These are phyloP conservation scores for Nemania abortiva DNA, from an alignment of 2,329 filamentous ascomycete genomes.

Conservation along the genomic window DNA sequence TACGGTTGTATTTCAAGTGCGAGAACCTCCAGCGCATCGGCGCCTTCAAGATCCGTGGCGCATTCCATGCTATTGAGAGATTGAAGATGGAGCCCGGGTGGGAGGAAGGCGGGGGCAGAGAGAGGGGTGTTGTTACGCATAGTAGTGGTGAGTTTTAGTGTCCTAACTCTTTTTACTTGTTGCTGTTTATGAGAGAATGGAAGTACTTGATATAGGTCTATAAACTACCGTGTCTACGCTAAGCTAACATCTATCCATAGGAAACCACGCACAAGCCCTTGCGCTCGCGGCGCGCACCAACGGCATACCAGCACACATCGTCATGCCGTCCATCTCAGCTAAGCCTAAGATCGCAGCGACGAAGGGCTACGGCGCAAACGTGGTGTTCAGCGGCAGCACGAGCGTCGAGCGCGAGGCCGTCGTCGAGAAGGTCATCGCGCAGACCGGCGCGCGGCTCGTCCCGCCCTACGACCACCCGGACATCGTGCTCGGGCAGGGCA, in stretches of 20 bases:
- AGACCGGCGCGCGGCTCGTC: constrained; percentile 82
- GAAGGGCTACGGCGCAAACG: constrained; percentile 77
- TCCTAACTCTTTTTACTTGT: not conserved
- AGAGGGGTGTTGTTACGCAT: constrained; percentile 86
- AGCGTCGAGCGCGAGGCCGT: constrained; percentile 83
- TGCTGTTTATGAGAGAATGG: no score
- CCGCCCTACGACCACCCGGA: constrained; percentile 94
- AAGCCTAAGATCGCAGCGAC: constrained; percentile 91
- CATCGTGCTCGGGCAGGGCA: constrained; percentile 95
- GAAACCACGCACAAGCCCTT: constrained; percentile 95
- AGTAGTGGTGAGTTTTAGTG: constrained; percentile 74
- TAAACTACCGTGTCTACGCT: no score
- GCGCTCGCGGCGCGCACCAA: constrained; percentile 83
- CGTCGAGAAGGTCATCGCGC: constrained; percentile 73
- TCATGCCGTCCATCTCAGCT: constrained; percentile 90
- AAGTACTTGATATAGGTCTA: not conserved
- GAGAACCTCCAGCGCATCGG: constrained; percentile 93
- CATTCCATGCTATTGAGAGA: constrained; percentile 84
- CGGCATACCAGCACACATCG: constrained; percentile 82
- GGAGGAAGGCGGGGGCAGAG: constrained; percentile 68
- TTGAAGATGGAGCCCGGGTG: constrained; percentile 73
- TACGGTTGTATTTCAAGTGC: constrained; percentile 92
- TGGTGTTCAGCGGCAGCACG: constrained; percentile 87
- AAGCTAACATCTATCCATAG: constrained; percentile 58
- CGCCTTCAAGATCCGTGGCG: constrained; percentile 92